These are phyloP conservation scores for Aspergillus campestris DNA, from an alignment of 495 filamentous ascomycete species.

Conservation along the genomic window DNA sequence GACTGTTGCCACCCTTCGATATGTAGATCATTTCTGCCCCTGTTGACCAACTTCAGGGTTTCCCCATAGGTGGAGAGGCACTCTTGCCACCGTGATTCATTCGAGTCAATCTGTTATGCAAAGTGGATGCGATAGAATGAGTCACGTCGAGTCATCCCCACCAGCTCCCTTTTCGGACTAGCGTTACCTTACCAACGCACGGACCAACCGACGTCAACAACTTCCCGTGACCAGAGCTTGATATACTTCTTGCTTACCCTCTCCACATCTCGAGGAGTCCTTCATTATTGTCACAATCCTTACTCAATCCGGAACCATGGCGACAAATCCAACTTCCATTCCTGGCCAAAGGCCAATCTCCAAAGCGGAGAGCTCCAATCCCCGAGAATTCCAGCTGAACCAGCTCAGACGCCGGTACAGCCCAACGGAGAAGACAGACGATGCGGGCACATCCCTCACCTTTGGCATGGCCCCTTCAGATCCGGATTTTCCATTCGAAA, in stretches of 20 bases:
- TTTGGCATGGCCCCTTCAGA: constrained; percentile 73
- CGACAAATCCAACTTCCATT: constrained; percentile 8
- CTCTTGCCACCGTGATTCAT: not conserved
- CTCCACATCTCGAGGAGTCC: constrained; percentile 3
- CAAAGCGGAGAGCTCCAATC: constrained; percentile 54
- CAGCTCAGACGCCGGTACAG: constrained; percentile 67
- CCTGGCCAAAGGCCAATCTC: constrained; percentile 56
- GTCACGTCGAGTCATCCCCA: constrained; percentile 9
- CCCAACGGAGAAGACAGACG: constrained; percentile 46
- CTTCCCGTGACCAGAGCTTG: too few species aligned
- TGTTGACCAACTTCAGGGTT: too few species aligned
- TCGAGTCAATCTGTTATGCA: not conserved
- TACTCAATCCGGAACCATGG: constrained; percentile 3
- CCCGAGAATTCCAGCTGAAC: constrained; percentile 65
- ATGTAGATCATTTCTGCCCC: too few species aligned
- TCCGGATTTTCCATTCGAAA: constrained; percentile 77
- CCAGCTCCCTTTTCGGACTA: not conserved
- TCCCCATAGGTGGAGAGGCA: not conserved
- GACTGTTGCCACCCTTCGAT: too few species aligned
- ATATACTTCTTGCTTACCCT: too few species aligned
- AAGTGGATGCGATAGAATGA: constrained; percentile 2
- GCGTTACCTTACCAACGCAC: not conserved
- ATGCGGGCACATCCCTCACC: constrained; percentile 46
- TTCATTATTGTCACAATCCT: not conserved
- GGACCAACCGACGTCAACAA: too few species aligned